These are phyloP conservation scores for Obba rivulosa DNA, from an alignment of 768 basidiomycete genomes.

Conservation along the genomic window DNA sequence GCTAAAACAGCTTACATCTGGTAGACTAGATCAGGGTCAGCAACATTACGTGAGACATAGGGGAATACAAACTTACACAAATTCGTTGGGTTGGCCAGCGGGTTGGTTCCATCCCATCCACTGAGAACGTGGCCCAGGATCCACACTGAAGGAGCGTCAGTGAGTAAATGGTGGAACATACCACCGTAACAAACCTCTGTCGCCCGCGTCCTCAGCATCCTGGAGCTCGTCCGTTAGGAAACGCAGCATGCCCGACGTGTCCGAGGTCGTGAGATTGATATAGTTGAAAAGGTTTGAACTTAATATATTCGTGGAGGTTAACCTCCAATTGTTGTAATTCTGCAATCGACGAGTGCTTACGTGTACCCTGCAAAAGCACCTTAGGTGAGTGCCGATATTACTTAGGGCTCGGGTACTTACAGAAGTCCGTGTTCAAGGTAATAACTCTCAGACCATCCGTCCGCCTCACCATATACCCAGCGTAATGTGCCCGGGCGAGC, in stretches of 20 bases:
- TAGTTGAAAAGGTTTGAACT: conserved; percentile 71
- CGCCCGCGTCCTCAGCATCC: conserved; percentile 68
- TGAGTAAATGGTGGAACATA: background rate
- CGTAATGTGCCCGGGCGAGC: conserved; percentile 39
- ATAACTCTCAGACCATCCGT: conserved; percentile 60
- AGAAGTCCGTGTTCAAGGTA: conserved; percentile 68
- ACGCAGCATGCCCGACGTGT: conserved; percentile 67
- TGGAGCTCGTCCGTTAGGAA: conserved; percentile 77
- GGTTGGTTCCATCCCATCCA: conserved; percentile 69
- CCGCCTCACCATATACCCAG: conserved; percentile 65
- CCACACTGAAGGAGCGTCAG: conserved; percentile 28
- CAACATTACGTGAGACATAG: background rate
- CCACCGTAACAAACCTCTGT: conserved; percentile 43
- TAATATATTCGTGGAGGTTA: conserved; percentile 3
- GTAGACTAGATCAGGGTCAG: conserved; percentile 29
- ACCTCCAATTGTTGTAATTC: no score
- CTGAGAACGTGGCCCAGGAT: conserved; percentile 49
- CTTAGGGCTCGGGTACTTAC: conserved; percentile 42
- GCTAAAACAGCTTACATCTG: conserved; percentile 33
- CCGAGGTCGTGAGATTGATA: conserved; percentile 62
- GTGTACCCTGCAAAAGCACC: conserved; percentile 10
- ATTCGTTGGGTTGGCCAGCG: conserved; percentile 58
- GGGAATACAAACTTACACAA: conserved; percentile 42
- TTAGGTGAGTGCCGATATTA: no score
- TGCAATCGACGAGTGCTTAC: no score